Percentiles rank a stretch among this genome's conserved stretches.
These are phyloP conservation scores for Hypoxylon sp. DNA, from an alignment of 2,329 filamentous ascomycete species.

Conservation along the genomic window DNA sequence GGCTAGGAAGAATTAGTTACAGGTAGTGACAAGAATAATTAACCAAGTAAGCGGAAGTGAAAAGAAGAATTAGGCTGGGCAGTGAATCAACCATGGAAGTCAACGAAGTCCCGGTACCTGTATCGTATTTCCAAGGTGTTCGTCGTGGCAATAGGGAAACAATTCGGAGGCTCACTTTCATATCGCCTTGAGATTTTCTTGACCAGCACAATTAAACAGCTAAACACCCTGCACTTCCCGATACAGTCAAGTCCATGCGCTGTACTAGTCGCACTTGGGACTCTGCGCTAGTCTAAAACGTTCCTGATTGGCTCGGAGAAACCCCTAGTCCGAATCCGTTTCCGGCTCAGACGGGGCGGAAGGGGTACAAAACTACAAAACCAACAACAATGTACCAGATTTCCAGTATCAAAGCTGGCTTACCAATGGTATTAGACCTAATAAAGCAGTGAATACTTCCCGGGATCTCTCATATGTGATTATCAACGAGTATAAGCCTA, in stretches of 20 bases:
- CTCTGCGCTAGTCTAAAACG: constrained; percentile 14
- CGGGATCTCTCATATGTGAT: neutral
- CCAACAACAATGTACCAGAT: constrained; percentile 17
- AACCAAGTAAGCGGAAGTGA: constrained; percentile 13
- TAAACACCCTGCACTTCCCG: constrained; percentile 47
- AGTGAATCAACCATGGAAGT: constrained; percentile 21
- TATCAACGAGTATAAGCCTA: neutral
- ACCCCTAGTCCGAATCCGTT: constrained; percentile 49
- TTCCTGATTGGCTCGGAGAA: constrained; percentile 49
- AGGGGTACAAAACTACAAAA: constrained; percentile 10
- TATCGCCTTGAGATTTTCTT: constrained; percentile 52
- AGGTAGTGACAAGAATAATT: constrained; percentile 27
- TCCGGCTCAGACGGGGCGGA: constrained; percentile 42
- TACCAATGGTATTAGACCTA: neutral
- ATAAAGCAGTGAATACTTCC: neutral
- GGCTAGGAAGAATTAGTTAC: constrained; percentile 13
- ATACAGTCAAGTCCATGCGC: constrained; percentile 48
- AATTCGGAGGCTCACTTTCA: constrained; percentile 39
- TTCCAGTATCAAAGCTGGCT: neutral
- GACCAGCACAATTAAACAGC: constrained; percentile 48
- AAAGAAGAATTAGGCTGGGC: constrained; percentile 34
- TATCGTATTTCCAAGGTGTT: constrained; percentile 19
- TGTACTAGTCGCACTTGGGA: constrained; percentile 39
- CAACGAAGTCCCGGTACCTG: constrained; percentile 22
- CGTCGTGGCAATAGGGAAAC: constrained; percentile 39